These are phyloP conservation scores for Oryza meyeriana DNA, from an alignment of 176 grass and related monocot genomes.

Conservation along the genomic window DNA sequence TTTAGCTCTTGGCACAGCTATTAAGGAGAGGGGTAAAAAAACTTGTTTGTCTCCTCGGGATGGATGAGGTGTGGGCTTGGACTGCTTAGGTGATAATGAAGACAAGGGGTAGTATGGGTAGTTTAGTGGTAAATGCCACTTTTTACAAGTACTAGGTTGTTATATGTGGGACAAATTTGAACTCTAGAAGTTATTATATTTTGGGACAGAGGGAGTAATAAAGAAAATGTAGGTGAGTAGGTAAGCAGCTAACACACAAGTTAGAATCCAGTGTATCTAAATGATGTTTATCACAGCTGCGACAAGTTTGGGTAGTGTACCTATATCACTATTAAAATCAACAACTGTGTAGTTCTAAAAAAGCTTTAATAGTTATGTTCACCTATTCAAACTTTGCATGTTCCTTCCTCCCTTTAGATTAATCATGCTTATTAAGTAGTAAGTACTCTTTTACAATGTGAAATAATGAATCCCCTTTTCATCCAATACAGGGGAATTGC, in stretches of 20 bases:
- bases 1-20: too few species aligned
- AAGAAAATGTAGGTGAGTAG: background rate
- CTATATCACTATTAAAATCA: background rate
- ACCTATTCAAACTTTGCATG: background rate
- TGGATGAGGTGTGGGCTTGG: too few species aligned
- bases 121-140: too few species aligned
- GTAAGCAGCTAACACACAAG: background rate
- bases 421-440: background rate
- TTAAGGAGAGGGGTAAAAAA: too few species aligned
- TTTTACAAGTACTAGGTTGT: too few species aligned
- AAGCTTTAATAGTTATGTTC: background rate
- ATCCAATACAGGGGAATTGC: slow-evolving; percentile 65
- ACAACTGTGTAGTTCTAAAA: background rate
- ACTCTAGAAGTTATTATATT: too few species aligned
- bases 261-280: background rate
- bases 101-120: too few species aligned
- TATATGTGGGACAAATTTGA: too few species aligned
- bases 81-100: too few species aligned
- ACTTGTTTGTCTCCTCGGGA: too few species aligned
- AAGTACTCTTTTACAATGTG: background rate
- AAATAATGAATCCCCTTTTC: background rate
- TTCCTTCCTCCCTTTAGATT: background rate
- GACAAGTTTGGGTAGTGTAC: background rate
- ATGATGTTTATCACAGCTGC: background rate
- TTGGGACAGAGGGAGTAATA: too few species aligned